Conservation (phyloP, 495 filamentous ascomycete species). For the Oidiodendron maius region DNA sequence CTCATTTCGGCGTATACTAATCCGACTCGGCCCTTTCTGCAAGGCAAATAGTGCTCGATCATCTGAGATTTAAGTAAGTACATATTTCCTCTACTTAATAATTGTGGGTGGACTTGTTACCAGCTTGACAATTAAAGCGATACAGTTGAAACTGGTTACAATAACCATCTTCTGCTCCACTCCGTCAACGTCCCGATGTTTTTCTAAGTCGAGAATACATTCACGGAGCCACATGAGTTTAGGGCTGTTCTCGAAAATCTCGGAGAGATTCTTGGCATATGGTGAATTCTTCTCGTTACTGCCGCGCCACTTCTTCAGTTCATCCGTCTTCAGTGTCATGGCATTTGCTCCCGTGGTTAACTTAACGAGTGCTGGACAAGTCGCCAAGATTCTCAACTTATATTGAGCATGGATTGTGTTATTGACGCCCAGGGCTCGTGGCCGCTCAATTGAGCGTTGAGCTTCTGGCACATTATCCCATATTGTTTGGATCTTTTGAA, state of each 20-base stretch:
- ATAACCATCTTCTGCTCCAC: constrained; percentile 11
- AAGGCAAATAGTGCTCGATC: constrained; percentile 1
- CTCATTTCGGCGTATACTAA: background rate
- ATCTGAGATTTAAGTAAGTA: constrained; percentile 1
- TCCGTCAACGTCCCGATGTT: background rate
- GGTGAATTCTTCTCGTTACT: background rate
- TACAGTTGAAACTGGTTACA: constrained; percentile 1
- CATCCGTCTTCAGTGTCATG: background rate
- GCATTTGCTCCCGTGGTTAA: background rate
- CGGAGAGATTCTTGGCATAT: background rate
- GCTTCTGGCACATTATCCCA: background rate
- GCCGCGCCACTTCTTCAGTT: background rate
- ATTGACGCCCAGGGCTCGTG: background rate
- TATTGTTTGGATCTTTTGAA: background rate
- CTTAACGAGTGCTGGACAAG: constrained; percentile 1
- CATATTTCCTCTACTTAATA: too few species aligned
- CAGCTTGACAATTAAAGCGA: constrained; percentile 10
- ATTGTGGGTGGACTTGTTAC: too few species aligned
- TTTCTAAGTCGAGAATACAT: background rate
- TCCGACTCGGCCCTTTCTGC: constrained; percentile 1
- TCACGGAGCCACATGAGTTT: constrained; percentile 9
- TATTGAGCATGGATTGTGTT: background rate
- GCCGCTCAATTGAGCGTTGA: background rate
- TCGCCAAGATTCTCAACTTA: constrained; percentile 3
- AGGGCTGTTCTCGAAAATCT: constrained; percentile 5